A percentile compares a stretch with the other conserved stretches of the same genome.
These are phyloP conservation scores for Chalaropsis ovoidea DNA, from an alignment of 2,329 filamentous ascomycete species.

Conservation along the genomic window DNA sequence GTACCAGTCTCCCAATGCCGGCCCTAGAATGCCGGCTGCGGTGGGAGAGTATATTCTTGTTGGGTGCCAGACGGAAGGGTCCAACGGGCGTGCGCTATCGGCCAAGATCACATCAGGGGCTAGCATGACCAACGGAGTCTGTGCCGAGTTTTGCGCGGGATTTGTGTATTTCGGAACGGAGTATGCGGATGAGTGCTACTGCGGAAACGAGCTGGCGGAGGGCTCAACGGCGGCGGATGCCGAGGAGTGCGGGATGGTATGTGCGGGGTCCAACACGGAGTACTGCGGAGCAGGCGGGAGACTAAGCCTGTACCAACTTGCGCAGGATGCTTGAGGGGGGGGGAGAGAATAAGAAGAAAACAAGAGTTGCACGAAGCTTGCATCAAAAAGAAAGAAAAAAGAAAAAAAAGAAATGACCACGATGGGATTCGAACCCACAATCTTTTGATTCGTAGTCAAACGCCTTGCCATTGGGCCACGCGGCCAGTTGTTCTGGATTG, in stretches of 20 bases:
- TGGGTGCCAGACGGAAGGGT: conserved; percentile 35
- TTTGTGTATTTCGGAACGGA: conserved; percentile 34
- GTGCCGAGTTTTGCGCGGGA: conserved; percentile 31
- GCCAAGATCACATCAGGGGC: conserved; percentile 28
- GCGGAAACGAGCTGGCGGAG: conserved; percentile 31
- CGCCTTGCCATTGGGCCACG: conserved; percentile 23
- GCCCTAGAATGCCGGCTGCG: conserved; percentile 31
- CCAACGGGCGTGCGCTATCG: conserved; percentile 32
- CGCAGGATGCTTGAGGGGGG: background rate
- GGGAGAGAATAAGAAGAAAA: background rate
- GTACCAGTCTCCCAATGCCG: conserved; percentile 30
- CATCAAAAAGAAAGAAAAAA: background rate
- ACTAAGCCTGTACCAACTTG: conserved; percentile 31
- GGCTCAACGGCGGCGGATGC: conserved; percentile 30
- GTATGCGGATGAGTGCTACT: conserved; percentile 35
- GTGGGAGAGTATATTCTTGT: conserved; percentile 32
- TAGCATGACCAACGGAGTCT: conserved; percentile 32
- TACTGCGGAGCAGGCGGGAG: conserved; percentile 36
- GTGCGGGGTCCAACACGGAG: conserved; percentile 33
- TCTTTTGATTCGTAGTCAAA: conserved; percentile 24
- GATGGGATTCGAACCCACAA: conserved; percentile 23
- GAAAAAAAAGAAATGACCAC: conserved; percentile 12
- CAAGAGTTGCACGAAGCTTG: background rate
- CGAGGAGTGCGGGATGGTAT: conserved; percentile 36
- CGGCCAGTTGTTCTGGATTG: conserved; percentile 7